Base-by-base conservation (phyloP, 108 stramenopile species). In the Craspedostauros australis region DNA sequence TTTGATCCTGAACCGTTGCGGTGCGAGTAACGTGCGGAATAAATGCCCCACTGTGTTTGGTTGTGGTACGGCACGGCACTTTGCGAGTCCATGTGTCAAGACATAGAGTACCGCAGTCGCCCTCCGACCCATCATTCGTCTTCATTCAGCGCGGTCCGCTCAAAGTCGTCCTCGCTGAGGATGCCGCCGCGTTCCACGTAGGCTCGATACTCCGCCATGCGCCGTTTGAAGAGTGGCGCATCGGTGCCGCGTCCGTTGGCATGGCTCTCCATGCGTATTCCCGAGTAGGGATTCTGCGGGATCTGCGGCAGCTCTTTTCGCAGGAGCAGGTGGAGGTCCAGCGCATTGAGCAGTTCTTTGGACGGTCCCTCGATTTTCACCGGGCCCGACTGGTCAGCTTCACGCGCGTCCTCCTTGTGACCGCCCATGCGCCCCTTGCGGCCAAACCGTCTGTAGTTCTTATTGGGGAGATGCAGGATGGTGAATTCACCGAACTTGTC, bases 401-500 rank as follows among this genome's bases (percentile, higher is more conserved):
- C n/a, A n/a, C n/a, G n/a, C n/a, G n/a, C n/a, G n/a, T 16, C 73
- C 77, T 19, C 77, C 77, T 5, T 74, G 31, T 8, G 73, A 48
- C 18, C 77, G 73, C 32, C 74, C 66, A 38, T 70, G n/a, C n/a
- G n/a, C n/a, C n/a, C n/a, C n/a, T n/a, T n/a, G n/a, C n/a, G 80
- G 20, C 89, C 89, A 8, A 91, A 83, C 24, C 89, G 62, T 21
- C 89, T 75, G 60, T 91, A 91, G 65, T 91, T 91, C 48, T 91
- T 91, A 60, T 91, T 91, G 33, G 89, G 89, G 15, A 91, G 51
- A 65, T 91, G 89, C 41, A 80, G 60, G 7, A 87, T 82, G 8
- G 79, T 87, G 21, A 91, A 52, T 21, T 80, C 66, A 25, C 89
- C 89, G 67, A 91, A 91, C 26, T 65, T 57, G 16, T 86, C 69